Conservation (phyloP, 305 asterid genomes). For the Lippia alba region DNA sequence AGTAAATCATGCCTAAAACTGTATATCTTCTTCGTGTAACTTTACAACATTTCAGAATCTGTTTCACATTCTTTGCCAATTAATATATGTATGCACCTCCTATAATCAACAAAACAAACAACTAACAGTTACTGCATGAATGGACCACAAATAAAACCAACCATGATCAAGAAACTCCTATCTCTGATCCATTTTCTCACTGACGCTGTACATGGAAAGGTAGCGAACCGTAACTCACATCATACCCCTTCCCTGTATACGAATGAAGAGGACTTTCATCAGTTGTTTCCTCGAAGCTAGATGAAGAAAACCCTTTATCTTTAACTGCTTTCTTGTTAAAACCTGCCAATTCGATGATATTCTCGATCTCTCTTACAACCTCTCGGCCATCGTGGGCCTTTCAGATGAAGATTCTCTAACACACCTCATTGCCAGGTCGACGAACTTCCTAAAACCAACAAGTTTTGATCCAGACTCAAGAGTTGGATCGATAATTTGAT, state of each 20-base stretch:
- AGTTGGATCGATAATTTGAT: constrained; percentile 57
- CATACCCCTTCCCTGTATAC: constrained; percentile 40
- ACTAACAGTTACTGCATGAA: constrained; percentile 7
- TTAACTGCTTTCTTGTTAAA: constrained; percentile 31
- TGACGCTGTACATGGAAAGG: constrained; percentile 43
- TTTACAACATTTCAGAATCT: constrained; percentile 5
- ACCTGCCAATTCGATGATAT: constrained; percentile 45
- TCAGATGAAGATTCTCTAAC: constrained; percentile 55
- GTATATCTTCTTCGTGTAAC: neutral
- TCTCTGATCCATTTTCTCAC: neutral
- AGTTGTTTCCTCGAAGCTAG: constrained; percentile 45
- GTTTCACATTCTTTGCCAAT: neutral
- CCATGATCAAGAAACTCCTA: neutral
- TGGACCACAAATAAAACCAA: neutral
- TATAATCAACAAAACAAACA: constrained; percentile 4
- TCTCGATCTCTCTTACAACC: constrained; percentile 71
- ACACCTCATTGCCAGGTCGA: constrained; percentile 67
- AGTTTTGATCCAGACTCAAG: constrained; percentile 50
- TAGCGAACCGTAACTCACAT: constrained; percentile 57
- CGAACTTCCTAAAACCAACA: constrained; percentile 47
- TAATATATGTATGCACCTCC: neutral
- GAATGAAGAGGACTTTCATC: constrained; percentile 53
- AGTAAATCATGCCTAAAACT: no score
- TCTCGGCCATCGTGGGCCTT: constrained; percentile 82
- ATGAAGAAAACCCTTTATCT: constrained; percentile 33